phyloP scores from a whole-genome alignment of 495 filamentous ascomycete genomes.

The Xylaria palmicola region DNA sequence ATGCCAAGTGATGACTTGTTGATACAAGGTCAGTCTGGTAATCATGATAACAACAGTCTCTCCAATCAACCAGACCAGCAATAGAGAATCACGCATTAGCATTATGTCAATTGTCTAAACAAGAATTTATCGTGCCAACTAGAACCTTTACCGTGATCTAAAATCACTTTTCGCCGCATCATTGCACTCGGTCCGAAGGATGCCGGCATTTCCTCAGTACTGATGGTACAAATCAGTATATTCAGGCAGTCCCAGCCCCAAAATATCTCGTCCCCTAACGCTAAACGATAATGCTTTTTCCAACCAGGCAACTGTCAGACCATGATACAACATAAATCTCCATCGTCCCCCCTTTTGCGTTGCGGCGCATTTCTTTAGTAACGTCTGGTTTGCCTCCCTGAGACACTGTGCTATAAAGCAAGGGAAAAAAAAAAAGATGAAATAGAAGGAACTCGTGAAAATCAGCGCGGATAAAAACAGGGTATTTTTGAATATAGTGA shows the following conservation, averaged over 20 bases:
- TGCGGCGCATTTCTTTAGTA: not conserved
- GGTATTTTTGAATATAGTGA: conserved; percentile 13
- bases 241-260: not conserved
- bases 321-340: not conserved
- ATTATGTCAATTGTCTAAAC: too few species aligned
- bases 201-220: not conserved
- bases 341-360: not conserved
- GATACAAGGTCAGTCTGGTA: too few species aligned
- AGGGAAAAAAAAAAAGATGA: not conserved
- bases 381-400: not conserved
- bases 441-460: not conserved
- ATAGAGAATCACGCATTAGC: too few species aligned
- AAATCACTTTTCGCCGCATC: not conserved
- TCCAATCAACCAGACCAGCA: too few species aligned
- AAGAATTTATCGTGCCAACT: too few species aligned
- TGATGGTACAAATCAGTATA: not conserved
- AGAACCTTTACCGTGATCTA: not conserved
- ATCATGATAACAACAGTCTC: not conserved
- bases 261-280: not conserved
- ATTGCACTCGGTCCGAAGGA: too few species aligned
- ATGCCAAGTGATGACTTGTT: conserved; percentile 20
- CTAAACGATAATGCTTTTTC: conserved; percentile 10
- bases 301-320: not conserved
- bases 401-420: not conserved
- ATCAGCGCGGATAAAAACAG: not conserved